phyloP scores from a whole-genome alignment of 2,329 filamentous ascomycete genomes.

The Diaporthe batatas region DNA sequence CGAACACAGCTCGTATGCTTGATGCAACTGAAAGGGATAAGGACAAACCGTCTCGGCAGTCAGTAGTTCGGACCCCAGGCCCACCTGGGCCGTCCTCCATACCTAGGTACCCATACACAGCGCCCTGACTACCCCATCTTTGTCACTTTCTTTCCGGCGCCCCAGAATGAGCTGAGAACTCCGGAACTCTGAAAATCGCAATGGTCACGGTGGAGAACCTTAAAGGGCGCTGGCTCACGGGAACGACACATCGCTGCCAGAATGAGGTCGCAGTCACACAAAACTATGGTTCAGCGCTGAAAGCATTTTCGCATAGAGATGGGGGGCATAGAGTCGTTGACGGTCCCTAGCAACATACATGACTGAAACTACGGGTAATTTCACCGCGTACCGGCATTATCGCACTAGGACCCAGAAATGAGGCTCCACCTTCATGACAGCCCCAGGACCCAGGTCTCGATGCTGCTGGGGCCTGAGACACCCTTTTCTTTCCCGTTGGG shows the following conservation, averaged over 20 bases:
- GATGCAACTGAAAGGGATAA: background rate
- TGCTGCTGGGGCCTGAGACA: background rate
- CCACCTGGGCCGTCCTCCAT: conserved; percentile 9
- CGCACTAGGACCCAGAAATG: background rate
- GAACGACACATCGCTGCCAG: conserved; percentile 1
- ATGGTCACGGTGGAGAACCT: background rate
- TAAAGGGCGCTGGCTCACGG: background rate
- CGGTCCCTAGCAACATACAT: background rate
- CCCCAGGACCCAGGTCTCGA: background rate
- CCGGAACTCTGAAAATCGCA: background rate
- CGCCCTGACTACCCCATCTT: background rate
- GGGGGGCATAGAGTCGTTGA: background rate
- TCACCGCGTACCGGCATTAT: background rate
- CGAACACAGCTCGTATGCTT: background rate
- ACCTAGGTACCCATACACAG: background rate
- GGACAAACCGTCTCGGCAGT: background rate
- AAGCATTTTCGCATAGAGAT: background rate
- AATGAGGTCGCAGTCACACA: background rate
- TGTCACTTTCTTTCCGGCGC: background rate
- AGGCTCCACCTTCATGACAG: conserved; percentile 15
- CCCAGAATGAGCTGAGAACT: background rate
- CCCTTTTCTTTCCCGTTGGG: background rate
- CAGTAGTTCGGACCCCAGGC: background rate
- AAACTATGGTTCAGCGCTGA: conserved; percentile 7
- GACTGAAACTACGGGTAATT: conserved; percentile 9